Evolutionary conservation across 2,329 filamentous ascomycete genomes (phyloP).

Genomic region (Iodosphaeria phyllophila): DNA sequence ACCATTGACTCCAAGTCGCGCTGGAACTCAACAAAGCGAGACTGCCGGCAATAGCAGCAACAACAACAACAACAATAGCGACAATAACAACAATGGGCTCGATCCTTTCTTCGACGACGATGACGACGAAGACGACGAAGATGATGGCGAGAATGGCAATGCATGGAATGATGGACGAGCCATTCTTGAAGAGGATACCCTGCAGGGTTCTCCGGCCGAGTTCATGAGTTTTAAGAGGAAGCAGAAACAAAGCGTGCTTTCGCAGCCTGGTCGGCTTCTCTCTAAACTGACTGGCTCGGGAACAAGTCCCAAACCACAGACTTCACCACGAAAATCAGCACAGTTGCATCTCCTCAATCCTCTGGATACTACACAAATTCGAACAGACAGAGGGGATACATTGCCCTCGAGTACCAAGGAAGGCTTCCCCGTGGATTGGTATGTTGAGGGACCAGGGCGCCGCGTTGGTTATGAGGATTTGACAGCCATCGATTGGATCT

Average conservation of each 20-base stretch:
- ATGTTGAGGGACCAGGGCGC: constrained; percentile 71
- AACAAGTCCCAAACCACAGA: too few relatives aligned
- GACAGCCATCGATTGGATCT: constrained; percentile 98
- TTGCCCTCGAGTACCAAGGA: constrained; percentile 20
- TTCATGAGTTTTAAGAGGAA: constrained; percentile 56
- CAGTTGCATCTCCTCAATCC: too few relatives aligned
- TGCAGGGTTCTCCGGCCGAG: constrained; percentile 27
- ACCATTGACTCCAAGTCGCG: too few relatives aligned
- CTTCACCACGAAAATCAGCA: too few relatives aligned
- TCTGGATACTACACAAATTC: too few relatives aligned
- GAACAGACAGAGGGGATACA: constrained; percentile 2
- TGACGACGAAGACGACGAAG: constrained; percentile 11
- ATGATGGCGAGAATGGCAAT: constrained; percentile 7
- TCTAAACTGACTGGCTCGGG: constrained; percentile 27
- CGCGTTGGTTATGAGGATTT: constrained; percentile 90
- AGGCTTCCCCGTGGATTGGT: constrained; percentile 52
- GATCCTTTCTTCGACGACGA: too few relatives aligned
- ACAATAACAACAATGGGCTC: constrained; percentile 14
- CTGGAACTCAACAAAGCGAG: too few relatives aligned
- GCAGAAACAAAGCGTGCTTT: constrained; percentile 29
- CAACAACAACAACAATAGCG: too few relatives aligned
- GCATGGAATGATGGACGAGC: constrained; percentile 11
- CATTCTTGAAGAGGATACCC: constrained; percentile 37
- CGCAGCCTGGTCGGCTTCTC: constrained; percentile 26
- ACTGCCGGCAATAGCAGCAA: too few relatives aligned